phyloP scores from a whole-genome alignment of 2,329 filamentous ascomycete species.

The Akanthomyces lecanii region DNA sequence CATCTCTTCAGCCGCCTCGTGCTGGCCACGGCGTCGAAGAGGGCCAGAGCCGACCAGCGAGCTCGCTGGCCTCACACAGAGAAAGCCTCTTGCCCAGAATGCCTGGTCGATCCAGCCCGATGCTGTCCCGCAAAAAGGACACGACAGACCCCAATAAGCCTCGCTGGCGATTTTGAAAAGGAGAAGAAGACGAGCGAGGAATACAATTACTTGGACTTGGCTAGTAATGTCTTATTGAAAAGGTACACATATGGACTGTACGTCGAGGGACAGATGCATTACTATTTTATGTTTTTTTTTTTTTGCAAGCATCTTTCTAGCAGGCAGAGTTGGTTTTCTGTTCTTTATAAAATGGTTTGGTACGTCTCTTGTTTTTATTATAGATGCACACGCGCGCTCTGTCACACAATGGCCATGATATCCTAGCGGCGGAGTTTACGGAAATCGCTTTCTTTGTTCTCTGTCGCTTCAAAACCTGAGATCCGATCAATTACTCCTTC shows the following conservation, averaged over 20 bases:
- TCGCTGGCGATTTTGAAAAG: slow-evolving; percentile 42
- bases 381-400: slow-evolving; percentile 5
- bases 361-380: background rate
- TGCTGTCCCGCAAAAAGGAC: slow-evolving; percentile 37
- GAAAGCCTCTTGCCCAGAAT: slow-evolving; percentile 50
- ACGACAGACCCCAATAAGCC: slow-evolving; percentile 39
- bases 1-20: slow-evolving; percentile 48
- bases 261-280: too few relatives aligned
- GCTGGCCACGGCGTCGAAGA: slow-evolving; percentile 29
- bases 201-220: background rate
- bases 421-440: slow-evolving; percentile 15
- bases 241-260: background rate
- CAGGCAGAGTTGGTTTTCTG: background rate
- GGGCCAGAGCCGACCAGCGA: slow-evolving; percentile 45
- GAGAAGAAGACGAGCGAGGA: background rate
- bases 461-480: too few relatives aligned
- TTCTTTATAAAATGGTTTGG: background rate
- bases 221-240: background rate
- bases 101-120: slow-evolving; percentile 11
- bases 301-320: background rate
- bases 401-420: slow-evolving; percentile 13
- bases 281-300: background rate
- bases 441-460: background rate
- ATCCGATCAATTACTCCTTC: too few relatives aligned
- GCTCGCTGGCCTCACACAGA: slow-evolving; percentile 49